Evolutionary conservation across 2,329 filamentous ascomycete genomes (phyloP), one percentile per base, ranked within the genome.

Genomic region (Diaporthe longicolla): DNA sequence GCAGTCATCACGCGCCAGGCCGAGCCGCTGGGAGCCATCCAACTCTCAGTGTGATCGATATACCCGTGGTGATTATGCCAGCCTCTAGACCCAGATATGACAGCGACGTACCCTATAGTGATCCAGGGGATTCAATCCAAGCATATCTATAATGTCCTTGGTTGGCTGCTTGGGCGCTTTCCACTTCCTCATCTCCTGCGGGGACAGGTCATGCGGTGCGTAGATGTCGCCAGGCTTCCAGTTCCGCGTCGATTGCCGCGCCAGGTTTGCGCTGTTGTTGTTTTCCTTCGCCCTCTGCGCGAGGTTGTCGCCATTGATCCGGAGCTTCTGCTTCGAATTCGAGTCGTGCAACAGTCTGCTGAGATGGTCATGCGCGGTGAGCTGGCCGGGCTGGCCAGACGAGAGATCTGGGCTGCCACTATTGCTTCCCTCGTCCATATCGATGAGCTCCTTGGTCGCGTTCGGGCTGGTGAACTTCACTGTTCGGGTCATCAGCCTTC

Each of bases 191-290:
- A 94, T 93, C 89, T 98, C 95, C 48, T 87, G 85, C 32, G 91
- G 88, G 72, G 91, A 93, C 81, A 99, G 83, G 84, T 99, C 97
- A 81, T 95, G 94, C 45, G 97, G 97, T 74, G 95, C 90, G 84
- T 98, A 98, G 70, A 98, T 89, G 81, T 98, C 95, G 78, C 97
- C 97, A 0, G 86, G 79, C 79, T 88, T 87, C 93, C 93, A 98
- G 54, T 89, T 87, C 63, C 95, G 92, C 48, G 90, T 88, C 83
- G 92, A 88, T 83, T 94, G 91, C 76, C 84, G 86, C 78, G 91
- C 84, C 82, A 91, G 90, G 76, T 91, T 89, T 58, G 85, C 84
- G 70, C 83, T 84, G 61, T 82, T 78, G 79, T 84, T 84, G 76
- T 82, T 80, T 77, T 83, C 81, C 77, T 80, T 80, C 71, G 86